Evolutionary conservation across 192 early-diverging fungal species (phyloP).

Genomic region (Jimgerdemannia lactiflua): DNA sequence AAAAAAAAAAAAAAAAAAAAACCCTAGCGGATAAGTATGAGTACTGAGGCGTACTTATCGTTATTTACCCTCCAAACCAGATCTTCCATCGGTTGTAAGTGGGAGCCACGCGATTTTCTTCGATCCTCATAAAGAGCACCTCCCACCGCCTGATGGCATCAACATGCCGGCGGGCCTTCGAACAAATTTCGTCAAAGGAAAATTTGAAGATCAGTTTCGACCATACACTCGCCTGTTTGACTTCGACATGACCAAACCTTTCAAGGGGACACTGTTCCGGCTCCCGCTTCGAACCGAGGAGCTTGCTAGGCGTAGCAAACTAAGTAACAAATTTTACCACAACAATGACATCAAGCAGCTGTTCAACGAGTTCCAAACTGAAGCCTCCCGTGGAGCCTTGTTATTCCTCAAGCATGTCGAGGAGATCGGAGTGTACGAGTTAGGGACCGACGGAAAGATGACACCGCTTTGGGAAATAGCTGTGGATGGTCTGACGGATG

Average conservation of each 20-base stretch:
- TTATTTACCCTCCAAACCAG: constrained; percentile 22
- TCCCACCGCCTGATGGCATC: background rate
- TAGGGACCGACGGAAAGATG: background rate
- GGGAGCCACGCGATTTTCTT: constrained; percentile 25
- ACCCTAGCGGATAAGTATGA: background rate
- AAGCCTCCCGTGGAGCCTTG: constrained; percentile 1
- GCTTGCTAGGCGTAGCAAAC: background rate
- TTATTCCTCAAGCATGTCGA: constrained; percentile 4
- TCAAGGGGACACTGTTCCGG: constrained; percentile 26
- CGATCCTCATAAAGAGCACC: constrained; percentile 15
- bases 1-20: too few species aligned
- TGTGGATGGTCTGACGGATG: background rate
- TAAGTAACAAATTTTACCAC: background rate
- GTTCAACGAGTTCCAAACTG: background rate
- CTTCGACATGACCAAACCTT: constrained; percentile 20
- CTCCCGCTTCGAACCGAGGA: constrained; percentile 12
- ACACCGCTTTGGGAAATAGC: background rate
- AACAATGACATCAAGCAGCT: background rate
- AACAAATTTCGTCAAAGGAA: too few species aligned
- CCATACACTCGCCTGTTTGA: constrained; percentile 3
- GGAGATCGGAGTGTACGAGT: background rate
- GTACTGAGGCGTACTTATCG: constrained; percentile 21
- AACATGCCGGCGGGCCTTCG: background rate
- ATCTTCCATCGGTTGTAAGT: constrained; percentile 31
- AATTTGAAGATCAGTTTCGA: too few species aligned